These are phyloP conservation scores for Monosporascus sp. DNA, from an alignment of 2,329 filamentous ascomycete genomes.

Conservation along the genomic window DNA sequence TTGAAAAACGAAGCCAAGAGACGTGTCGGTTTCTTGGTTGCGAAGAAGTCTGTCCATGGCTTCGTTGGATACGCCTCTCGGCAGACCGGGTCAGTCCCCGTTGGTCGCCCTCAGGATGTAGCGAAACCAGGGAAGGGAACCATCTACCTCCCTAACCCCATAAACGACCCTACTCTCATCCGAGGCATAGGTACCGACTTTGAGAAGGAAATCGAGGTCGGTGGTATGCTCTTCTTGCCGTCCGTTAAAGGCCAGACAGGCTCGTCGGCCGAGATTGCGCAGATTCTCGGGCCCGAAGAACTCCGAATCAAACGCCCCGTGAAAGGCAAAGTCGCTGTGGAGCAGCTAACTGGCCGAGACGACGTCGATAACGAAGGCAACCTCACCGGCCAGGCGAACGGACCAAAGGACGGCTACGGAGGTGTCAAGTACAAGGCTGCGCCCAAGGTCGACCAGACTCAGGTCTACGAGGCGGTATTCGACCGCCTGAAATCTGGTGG, in stretches of 20 bases:
- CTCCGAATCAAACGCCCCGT: constrained; percentile 83
- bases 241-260: constrained; percentile 71
- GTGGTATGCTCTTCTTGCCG: constrained; percentile 82
- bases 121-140: constrained; percentile 74
- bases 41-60: constrained; percentile 90
- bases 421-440: constrained; percentile 84
- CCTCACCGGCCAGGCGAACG: constrained; percentile 52
- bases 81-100: constrained; percentile 84
- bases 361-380: constrained; percentile 64
- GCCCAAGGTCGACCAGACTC: constrained; percentile 88
- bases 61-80: constrained; percentile 87
- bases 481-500: constrained; percentile 74
- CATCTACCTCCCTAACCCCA: constrained; percentile 84
- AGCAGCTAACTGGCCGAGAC: constrained; percentile 76
- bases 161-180: constrained; percentile 76
- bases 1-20: constrained; percentile 81
- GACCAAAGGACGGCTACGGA: constrained; percentile 56
- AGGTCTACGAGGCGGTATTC: constrained; percentile 92
- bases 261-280: constrained; percentile 75
- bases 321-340: constrained; percentile 67
- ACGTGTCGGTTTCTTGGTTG: constrained; percentile 87
- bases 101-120: constrained; percentile 83
- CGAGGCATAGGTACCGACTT: constrained; percentile 80
- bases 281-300: constrained; percentile 76
- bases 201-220: constrained; percentile 66